Percentiles rank a stretch among this genome's conserved stretches.
Evolutionary conservation across 2,329 filamentous ascomycete species (phyloP).

Genomic region (Arthrobotrys conoides): DNA sequence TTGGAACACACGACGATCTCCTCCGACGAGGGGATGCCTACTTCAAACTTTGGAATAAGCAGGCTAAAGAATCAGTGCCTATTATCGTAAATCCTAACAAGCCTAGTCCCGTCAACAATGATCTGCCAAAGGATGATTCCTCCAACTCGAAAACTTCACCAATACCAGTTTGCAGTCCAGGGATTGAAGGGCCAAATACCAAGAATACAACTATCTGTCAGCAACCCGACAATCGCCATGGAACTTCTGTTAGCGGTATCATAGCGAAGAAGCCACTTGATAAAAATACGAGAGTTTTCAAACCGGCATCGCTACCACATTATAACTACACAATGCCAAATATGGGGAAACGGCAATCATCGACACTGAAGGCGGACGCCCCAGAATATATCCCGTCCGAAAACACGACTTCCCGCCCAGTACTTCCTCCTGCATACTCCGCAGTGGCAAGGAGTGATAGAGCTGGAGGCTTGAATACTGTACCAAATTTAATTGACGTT

Average conservation of each 20-base stretch:
- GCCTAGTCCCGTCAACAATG: conserved; percentile 44
- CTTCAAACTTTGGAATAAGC: conserved; percentile 76
- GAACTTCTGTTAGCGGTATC: not conserved
- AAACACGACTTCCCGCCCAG: conserved; percentile 5
- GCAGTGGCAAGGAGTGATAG: conserved; percentile 17
- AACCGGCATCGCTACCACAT: conserved; percentile 56
- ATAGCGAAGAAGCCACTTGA: not conserved
- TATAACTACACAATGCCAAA: conserved; percentile 36
- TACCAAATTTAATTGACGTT: not conserved
- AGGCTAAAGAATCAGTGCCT: conserved; percentile 66
- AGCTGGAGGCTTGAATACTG: conserved; percentile 1
- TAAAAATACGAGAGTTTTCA: conserved; percentile 37
- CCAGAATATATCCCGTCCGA: conserved; percentile 67
- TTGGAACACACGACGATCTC: conserved; percentile 75
- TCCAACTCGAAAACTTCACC: conserved; percentile 43
- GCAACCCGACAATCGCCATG: conserved; percentile 15
- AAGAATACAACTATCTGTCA: conserved; percentile 57
- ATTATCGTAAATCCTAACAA: conserved; percentile 35
- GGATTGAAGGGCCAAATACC: not conserved
- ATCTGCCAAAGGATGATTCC: conserved; percentile 44
- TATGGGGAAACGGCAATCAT: conserved; percentile 35
- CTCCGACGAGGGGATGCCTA: conserved; percentile 75
- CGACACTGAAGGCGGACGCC: conserved; percentile 67
- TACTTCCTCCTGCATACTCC: conserved; percentile 45
- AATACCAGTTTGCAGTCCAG: conserved; percentile 30